A percentile compares a stretch with the other conserved stretches of the same genome.
These are phyloP conservation scores for Flaveria floridana DNA, from an alignment of 140 eudicot species.

Conservation along the genomic window DNA sequence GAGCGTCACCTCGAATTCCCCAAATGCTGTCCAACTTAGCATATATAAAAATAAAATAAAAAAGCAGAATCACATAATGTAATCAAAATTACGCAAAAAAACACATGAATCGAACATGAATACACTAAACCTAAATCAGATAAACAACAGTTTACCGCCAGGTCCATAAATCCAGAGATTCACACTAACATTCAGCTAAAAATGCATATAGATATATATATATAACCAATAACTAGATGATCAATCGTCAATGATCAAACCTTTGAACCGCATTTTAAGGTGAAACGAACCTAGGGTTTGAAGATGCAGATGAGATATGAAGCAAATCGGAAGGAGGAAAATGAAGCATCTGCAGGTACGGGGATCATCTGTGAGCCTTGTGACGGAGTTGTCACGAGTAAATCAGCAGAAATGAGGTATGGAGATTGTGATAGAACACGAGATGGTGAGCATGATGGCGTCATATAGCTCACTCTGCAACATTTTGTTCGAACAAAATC, in stretches of 20 bases:
- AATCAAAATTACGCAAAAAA: slow-evolving; percentile 16
- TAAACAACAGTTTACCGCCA: not conserved
- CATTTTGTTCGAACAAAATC: slow-evolving; percentile 30
- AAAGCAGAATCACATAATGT: not conserved
- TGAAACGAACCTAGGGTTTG: slow-evolving; percentile 31
- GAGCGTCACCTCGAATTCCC: slow-evolving; percentile 19
- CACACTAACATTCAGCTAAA: slow-evolving; percentile 21
- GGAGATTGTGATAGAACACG: slow-evolving; percentile 14
- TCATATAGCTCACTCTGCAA: slow-evolving; percentile 18
- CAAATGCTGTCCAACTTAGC: slow-evolving; percentile 16
- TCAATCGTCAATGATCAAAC: slow-evolving; percentile 2
- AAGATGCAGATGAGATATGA: slow-evolving; percentile 12
- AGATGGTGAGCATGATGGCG: slow-evolving; percentile 26
- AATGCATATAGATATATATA: not conserved
- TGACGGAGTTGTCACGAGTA: not conserved
- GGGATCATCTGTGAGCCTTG: slow-evolving; percentile 3
- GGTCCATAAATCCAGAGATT: not conserved
- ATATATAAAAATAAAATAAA: not conserved
- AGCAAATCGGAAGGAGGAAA: not conserved
- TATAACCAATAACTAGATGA: not conserved
- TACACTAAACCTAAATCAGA: not conserved
- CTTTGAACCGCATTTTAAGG: slow-evolving; percentile 24
- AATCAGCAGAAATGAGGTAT: slow-evolving; percentile 15
- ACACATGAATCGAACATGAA: slow-evolving; percentile 17
- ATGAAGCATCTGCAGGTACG: slow-evolving; percentile 12